Base-by-base conservation (phyloP, 202 grass and related monocot genomes). In the Panicum hallii region DNA sequence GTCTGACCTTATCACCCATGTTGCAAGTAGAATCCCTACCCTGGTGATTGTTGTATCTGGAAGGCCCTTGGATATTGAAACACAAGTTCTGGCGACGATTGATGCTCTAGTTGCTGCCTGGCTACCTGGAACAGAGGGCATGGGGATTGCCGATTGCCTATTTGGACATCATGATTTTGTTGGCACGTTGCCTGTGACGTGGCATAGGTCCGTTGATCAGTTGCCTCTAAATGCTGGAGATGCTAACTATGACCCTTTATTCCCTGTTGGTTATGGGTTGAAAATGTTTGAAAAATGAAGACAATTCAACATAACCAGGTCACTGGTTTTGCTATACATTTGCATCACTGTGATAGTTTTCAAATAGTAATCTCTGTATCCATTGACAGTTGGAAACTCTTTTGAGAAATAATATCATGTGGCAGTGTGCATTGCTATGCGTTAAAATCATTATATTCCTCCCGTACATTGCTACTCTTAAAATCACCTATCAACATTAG, bases 241-340 rank as follows among this genome's bases (percentile, higher is more conserved):
- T 66, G 45, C 43, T 79, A 76, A 56, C 7, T 91, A 95, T 70
- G 87, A 94, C 30, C 97, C 97, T 3, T 60, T 99, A 54, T 96
- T 94, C 78, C 97, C 93, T 80, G 53, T 94, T 86, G 97, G 97
- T 77, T 92, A 89, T 84, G 97, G 97, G 70, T 83, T 96, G 81
- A 94, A 87, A 73, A 88, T 91, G 78, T 90, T 90, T 46, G 2
- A 0, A 3, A 87, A 75, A 40, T 72, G 19, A 58, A 65, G 38
- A 13, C 15, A 11, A 9, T 48, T 90, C 23, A 77, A n/a, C 38
- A 44, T 71, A 49, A 84, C 20, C 40, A 22, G 28, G 22, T 40
- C 19, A 63, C 34, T 77, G 46, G 53, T 84, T 63, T 38, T 36
- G 74, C 74, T 30, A 15, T 77, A 80, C 14, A 87, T 80, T 87